phyloP scores from a whole-genome alignment of 257 asterid species.

The Solanum chaucha region DNA sequence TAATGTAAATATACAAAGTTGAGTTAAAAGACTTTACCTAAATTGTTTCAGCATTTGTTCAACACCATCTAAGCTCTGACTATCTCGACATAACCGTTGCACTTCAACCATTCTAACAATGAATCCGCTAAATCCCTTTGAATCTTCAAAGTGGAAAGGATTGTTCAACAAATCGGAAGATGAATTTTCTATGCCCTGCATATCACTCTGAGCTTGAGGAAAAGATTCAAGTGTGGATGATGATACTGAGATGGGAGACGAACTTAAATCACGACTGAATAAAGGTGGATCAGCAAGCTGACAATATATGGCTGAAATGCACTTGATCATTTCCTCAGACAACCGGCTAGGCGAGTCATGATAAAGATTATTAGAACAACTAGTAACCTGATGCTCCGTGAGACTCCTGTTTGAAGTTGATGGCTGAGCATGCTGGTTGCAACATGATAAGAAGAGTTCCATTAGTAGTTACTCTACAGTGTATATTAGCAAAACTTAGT shows the following conservation, averaged over 20 bases:
- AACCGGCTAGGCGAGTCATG: constrained; percentile 47
- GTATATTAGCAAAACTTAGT: neutral
- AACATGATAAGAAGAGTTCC: constrained; percentile 1
- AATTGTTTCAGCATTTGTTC: constrained; percentile 46
- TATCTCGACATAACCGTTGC: constrained; percentile 39
- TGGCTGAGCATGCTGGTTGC: constrained; percentile 36
- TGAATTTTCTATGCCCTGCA: constrained; percentile 16
- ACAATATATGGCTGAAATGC: constrained; percentile 62
- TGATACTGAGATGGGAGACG: constrained; percentile 28
- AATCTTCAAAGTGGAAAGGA: constrained; percentile 21
- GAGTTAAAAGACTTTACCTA: constrained; percentile 23
- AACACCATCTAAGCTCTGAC: constrained; percentile 36
- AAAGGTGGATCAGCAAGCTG: constrained; percentile 68
- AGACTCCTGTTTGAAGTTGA: constrained; percentile 19
- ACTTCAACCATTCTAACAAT: constrained; percentile 41
- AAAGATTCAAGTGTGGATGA: constrained; percentile 27
- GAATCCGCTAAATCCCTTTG: constrained; percentile 21
- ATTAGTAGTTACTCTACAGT: neutral
- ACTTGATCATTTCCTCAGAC: constrained; percentile 86
- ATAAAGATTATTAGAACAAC: constrained; percentile 21
- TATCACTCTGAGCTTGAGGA: constrained; percentile 15
- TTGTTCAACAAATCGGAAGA: constrained; percentile 24
- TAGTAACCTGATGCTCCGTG: constrained; percentile 20
- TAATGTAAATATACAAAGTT: neutral
- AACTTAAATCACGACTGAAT: constrained; percentile 11